phyloP scores from a whole-genome alignment of 805 yeast species.

The Kodamaea laetipori region DNA sequence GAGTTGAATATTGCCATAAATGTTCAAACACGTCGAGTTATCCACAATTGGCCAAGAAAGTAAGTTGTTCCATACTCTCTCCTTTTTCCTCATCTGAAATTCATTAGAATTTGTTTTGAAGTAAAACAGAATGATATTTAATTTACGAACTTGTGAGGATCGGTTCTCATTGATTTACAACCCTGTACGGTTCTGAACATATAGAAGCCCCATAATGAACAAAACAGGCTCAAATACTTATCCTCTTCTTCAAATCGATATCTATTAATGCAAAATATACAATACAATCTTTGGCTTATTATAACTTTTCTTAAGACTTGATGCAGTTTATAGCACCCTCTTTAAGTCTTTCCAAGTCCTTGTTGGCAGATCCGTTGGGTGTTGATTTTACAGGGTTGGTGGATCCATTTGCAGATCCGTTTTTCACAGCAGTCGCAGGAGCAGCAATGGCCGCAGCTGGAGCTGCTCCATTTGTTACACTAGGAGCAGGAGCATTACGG shows the following conservation, averaged over 20 bases:
- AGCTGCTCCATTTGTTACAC: constrained; percentile 31
- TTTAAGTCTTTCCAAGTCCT: constrained; percentile 48
- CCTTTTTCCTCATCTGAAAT: too few relatives aligned
- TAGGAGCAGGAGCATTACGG: constrained; percentile 57
- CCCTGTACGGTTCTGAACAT: too few relatives aligned
- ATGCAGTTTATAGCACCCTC: constrained; percentile 80
- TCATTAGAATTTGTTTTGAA: too few relatives aligned
- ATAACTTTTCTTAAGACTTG: constrained; percentile 46
- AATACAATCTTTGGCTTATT: constrained; percentile 5
- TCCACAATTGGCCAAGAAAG: too few relatives aligned
- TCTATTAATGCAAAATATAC: constrained; percentile 12
- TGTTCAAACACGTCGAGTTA: too few relatives aligned
- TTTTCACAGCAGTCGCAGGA: constrained; percentile 16
- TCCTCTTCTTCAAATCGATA: background rate
- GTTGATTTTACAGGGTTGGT: background rate
- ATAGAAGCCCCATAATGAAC: too few relatives aligned
- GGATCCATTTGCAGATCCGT: constrained; percentile 12
- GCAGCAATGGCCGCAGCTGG: constrained; percentile 23
- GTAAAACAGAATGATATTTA: too few relatives aligned
- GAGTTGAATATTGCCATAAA: too few relatives aligned
- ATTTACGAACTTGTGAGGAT: too few relatives aligned
- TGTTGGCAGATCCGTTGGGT: constrained; percentile 9
- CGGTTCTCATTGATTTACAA: too few relatives aligned
- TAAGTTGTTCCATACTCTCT: too few relatives aligned
- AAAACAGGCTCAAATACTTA: background rate